Base-by-base conservation (phyloP, 208 protist species). In the Crithidia thermophila region DNA sequence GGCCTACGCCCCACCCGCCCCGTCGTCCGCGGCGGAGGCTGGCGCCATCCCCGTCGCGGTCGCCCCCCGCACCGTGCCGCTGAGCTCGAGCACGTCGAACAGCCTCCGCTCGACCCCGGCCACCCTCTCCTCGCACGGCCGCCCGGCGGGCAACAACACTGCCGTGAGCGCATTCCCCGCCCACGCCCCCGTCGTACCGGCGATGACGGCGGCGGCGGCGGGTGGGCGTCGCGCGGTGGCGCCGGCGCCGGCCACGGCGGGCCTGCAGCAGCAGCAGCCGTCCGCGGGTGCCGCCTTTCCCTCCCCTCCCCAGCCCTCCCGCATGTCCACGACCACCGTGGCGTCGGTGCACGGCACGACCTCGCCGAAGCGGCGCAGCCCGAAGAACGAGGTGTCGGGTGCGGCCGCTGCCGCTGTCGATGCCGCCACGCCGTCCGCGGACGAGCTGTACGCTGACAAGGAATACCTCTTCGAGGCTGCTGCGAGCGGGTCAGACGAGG, bases 381-480 rank as follows among this genome's bases (percentile, higher is more conserved):
- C 37, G 27, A 46, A 45, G 39, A 45, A 37, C 37, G 56, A 64
- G 23, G 18, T 52, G 8, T 20, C 28, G 49, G 31, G 11, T 18
- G 6, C 33, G 16, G 14, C 28, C 11, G 56, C 14, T 27, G 42
- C 21, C 11, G 27, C 27, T 21, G 21, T 31, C 30, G 60, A 71
- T 14, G 55, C 45, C 55, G 55, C 45, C 45, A 49, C 66, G 42
- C 43, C 39, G 3, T 63, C 61, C 6, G 68, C 68, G 4, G 45
- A 30, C 16, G 28, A 49, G 39, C 39, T 89, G 13, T 89, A 85
- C 72, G 65, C 69, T 2, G 77, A 86, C 43, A 36, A 14, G 14
- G 39, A 73, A n/a, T 80, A 81, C 58, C 58, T 86, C 16, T 71
- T 86, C 42, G 63, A 72, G 37, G 76, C 64, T 7, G 87, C 87